phyloP scores from a whole-genome alignment of 1,139 yeast species.

The Candida frijolesensis region DNA sequence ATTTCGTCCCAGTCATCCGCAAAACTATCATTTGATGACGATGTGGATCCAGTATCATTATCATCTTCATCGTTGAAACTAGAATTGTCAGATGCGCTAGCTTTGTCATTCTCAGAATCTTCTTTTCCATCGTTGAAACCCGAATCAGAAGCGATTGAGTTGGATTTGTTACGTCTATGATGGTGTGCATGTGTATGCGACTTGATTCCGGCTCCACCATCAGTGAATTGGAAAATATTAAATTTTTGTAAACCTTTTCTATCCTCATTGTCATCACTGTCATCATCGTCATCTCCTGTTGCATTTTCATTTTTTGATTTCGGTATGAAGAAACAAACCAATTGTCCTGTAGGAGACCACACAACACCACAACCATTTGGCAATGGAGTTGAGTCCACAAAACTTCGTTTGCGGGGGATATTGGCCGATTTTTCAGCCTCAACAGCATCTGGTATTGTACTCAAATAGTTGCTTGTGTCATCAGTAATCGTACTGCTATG shows the following conservation, averaged over 20 bases:
- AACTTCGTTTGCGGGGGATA: conserved; percentile 3
- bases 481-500: neutral
- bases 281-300: conserved; percentile 22
- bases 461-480: neutral
- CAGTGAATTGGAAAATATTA: conserved; percentile 41
- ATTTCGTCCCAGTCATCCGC: conserved; percentile 55
- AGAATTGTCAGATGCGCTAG: conserved; percentile 8
- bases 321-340: conserved; percentile 82
- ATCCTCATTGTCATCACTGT: conserved; percentile 16
- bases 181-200: conserved; percentile 18
- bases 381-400: conserved; percentile 79
- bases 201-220: conserved; percentile 36
- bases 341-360: conserved; percentile 79
- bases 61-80: conserved; percentile 21
- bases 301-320: conserved; percentile 29
- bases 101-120: conserved; percentile 14
- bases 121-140: conserved; percentile 7
- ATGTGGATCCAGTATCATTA: conserved; percentile 13
- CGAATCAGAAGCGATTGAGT: conserved; percentile 16
- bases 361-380: conserved; percentile 94
- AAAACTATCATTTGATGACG: conserved; percentile 49
- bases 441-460: neutral
- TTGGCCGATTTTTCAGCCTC: neutral
- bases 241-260: conserved; percentile 32
- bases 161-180: conserved; percentile 16